Base-by-base conservation (phyloP, 805 yeast genomes). In the Starmerella khaoyaiensis region DNA sequence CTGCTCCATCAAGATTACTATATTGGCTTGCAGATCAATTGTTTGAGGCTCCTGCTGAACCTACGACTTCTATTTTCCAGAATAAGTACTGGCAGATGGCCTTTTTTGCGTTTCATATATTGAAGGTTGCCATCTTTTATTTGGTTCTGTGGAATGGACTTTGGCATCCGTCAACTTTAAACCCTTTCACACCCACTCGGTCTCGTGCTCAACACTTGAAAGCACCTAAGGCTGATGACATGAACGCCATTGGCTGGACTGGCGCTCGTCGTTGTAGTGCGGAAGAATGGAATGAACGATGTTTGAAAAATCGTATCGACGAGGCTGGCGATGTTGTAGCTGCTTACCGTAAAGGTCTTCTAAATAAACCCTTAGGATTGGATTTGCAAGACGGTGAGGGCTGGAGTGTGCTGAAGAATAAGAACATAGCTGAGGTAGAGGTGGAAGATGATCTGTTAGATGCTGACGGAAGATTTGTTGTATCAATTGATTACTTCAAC, bases 191-290 rank as follows among this genome's bases (percentile, higher is more conserved):
- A 36, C 37, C 40, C 19, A 39, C 5, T 53, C 49, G 11, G 48
- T 65, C 16, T n/a, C 17, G 28, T 4, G 11, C n/a, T 15, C 8
- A 15, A n/a, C 15, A n/a, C 8, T 8, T 15, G 16, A 4, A 4
- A 15, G 7, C 21, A 14, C 44, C 46, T 32, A 62, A 70, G 34
- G 64, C 64, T 43, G 82, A 76, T 14, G 64, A 69, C 41, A 67
- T 86, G 49, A 48, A 74, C 23, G 58, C 60, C 4, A 62, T 86
- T 48, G 97, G 97, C 33, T 90, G 97, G 97, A 83, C 95, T n/a
- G 94, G 95, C 37, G 69, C 90, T 18, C 78, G 76, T 58, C 75
- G 76, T 48, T 78, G 78, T 11, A 68, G 76, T 16, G 61, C 72
- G 20, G 78, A 72, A 27, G 83, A 74, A 45, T 87, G 77, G 67